Base-by-base conservation (phyloP, 2,329 filamentous ascomycete genomes). In the Claviceps spartinae region DNA sequence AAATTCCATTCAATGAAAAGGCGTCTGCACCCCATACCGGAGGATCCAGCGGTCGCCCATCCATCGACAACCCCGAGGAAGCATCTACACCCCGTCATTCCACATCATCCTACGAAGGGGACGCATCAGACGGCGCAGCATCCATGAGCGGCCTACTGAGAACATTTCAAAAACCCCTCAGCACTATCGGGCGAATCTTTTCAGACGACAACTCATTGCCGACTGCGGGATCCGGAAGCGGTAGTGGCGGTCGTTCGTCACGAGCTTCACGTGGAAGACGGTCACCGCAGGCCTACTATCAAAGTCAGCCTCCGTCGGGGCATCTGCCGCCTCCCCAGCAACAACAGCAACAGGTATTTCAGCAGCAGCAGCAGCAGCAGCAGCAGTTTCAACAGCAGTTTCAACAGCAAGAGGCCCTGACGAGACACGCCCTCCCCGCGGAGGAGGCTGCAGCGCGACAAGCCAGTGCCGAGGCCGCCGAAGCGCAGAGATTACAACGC, bases 101-200 rank as follows among this genome's bases (percentile, higher is more conserved):
- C 47, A 78, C 69, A 11, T 79, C 69, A 11, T 79, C 75, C 13
- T 76, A 76, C 51, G 79, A 78, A 42, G 72, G 69, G 41, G 72
- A 75, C 52, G 72, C 72, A 2, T 64, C 91, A 40, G 88, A 95
- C 49, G 83, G 81, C 50, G 84, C 86, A 1, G 85, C 90, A 1
- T 85, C 90, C 44, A 91, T 96, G 26, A 81, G 84, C 41, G 90
- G 91, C 1, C 72, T 98, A 14, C 73, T 98, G 2, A 82, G 89
- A 47, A 91, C 89, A 0, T 96, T 98, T 52, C 91, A 97, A 67
- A 86, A 81, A 54, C 93, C 93, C 0, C 74, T 98, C 13, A 88
- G 84, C 52, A 94, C 88, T 1, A 95, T 98, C 55, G 93, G 93
- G 3, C 81, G 91, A 50, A 97, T 98, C 55, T 97, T 98, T 68